phyloP scores from a whole-genome alignment of 257 asterid genomes.

The Capsicum pubescens region DNA sequence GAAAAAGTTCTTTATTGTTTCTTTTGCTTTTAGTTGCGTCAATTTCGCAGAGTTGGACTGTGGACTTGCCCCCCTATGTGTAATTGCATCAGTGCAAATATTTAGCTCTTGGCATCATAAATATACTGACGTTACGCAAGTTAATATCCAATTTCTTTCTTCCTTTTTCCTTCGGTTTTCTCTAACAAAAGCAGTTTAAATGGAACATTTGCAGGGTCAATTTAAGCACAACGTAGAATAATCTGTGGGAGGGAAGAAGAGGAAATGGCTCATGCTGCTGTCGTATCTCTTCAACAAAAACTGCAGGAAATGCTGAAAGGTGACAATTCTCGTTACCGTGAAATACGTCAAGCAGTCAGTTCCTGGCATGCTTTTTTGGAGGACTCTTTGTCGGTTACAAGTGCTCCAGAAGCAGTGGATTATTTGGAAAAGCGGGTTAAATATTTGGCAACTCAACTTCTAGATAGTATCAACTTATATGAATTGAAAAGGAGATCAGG shows the following conservation, averaged over 20 bases:
- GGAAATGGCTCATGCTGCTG: not conserved
- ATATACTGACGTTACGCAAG: not conserved
- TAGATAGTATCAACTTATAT: not conserved
- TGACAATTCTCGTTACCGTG: too few species aligned
- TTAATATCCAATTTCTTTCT: not conserved
- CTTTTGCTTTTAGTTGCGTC: too few species aligned
- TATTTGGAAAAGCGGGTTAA: not conserved
- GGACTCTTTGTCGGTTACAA: not conserved
- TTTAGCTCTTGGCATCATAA: too few species aligned
- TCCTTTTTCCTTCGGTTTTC: not conserved
- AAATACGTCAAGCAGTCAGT: not conserved
- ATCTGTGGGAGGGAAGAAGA: not conserved
- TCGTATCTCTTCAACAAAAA: not conserved
- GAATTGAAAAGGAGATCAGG: not conserved
- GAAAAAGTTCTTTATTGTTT: too few species aligned
- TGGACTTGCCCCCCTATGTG: too few species aligned
- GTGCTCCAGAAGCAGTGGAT: not conserved
- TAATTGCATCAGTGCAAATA: too few species aligned
- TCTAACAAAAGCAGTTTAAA: accelerated
- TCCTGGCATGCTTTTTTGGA: not conserved
- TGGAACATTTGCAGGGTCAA: not conserved
- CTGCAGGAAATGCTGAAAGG: not conserved
- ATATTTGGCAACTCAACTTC: not conserved
- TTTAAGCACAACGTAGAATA: not conserved
- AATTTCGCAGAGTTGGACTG: too few species aligned